Evolutionary conservation across 2,329 filamentous ascomycete genomes (phyloP), one percentile per base, ranked within the genome.

Genomic region (Fusarium sp.): DNA sequence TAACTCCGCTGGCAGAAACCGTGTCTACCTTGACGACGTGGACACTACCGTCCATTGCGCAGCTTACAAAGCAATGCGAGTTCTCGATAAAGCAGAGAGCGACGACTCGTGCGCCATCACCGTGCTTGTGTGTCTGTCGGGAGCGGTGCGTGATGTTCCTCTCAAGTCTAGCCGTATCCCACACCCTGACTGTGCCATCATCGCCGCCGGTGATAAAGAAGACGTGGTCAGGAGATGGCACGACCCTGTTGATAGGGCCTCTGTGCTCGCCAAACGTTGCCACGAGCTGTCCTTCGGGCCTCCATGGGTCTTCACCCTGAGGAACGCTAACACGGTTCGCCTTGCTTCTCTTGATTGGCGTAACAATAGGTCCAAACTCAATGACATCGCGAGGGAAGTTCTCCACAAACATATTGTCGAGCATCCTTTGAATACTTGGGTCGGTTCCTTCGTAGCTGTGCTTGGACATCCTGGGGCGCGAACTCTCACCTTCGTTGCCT

Each of bases 121-220:
- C 88, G 73, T 98, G 93, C 61, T 87, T 91, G 81, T 98, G 92
- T 0, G 93, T 97, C 76, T 97, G 93, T 23, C 95, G 88, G 30
- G 96, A 94, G 44, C 94, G 90, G 74, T 97, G 92, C 0, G 93
- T 92, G 52, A 98, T 90, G 77, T 98, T 98, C 46, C 94, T 92
- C 81, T 99, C 96, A 7, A 99, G 86, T 27, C 96, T 89, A 28
- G 90, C 91, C 28, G 94, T 92, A 81, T 99, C 96, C 96, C 96
- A 99, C 6, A 99, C 88, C 76, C 94, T 97, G 60, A 98, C 93
- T 7, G 89, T 90, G 3, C 96, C 94, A 79, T 99, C 96, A 75
- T 97, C 94, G 10, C 95, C 95, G 7, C 91, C 95, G 1, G 96
- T 98, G 60, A 98, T 87, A 80, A 99, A 99, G 82, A 99, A 99